Evolutionary conservation across 192 early-diverging fungal species (phyloP).

Genomic region (Backusella luteola): DNA sequence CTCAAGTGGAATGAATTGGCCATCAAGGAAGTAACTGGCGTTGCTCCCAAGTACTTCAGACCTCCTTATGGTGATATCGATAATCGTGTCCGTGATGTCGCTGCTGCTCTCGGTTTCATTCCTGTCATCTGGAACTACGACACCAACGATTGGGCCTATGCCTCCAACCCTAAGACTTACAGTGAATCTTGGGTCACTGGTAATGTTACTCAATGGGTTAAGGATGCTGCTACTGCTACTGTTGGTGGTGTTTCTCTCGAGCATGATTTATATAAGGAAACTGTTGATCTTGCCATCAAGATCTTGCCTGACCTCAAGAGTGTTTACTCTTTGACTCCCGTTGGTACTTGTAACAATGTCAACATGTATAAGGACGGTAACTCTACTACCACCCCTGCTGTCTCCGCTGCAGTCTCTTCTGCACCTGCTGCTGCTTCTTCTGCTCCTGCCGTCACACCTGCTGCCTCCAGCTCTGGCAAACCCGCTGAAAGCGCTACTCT

Average conservation of each 20-base stretch:
- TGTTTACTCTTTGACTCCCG: conserved; percentile 34
- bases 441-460: background rate
- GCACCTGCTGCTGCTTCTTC: background rate
- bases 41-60: conserved; percentile 58
- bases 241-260: conserved; percentile 51
- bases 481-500: background rate
- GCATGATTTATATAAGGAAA: conserved; percentile 47
- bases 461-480: background rate
- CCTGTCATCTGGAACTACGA: conserved; percentile 53
- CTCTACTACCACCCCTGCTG: background rate
- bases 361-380: conserved; percentile 41
- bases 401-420: background rate
- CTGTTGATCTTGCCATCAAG: conserved; percentile 41
- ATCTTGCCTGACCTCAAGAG: conserved; percentile 34
- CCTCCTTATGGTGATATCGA: conserved; percentile 71
- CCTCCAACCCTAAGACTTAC: background rate
- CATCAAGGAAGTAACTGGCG: conserved; percentile 49
- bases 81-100: conserved; percentile 58
- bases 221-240: conserved; percentile 28
- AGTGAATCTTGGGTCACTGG: conserved; percentile 16
- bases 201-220: conserved; percentile 32
- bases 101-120: conserved; percentile 47
- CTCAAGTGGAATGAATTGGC: conserved; percentile 53
- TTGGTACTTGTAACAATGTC: conserved; percentile 34
- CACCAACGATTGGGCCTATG: conserved; percentile 49